phyloP scores from a whole-genome alignment of 2,329 filamentous ascomycete species.

The Fusarium haematococcum region DNA sequence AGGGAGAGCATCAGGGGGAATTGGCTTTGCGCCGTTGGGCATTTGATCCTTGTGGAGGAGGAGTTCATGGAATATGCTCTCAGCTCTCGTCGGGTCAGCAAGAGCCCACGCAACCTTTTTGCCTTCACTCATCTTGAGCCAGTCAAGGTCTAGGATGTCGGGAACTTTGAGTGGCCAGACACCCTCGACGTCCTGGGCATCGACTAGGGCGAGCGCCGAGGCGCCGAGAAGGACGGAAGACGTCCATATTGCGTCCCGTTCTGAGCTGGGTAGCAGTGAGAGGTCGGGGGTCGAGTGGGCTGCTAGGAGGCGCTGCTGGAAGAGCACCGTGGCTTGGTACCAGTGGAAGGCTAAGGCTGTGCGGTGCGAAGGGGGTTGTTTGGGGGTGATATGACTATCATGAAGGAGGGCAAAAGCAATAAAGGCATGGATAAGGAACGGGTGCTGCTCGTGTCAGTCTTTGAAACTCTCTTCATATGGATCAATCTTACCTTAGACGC shows the following conservation, averaged over 20 bases:
- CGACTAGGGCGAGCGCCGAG: slow-evolving; percentile 58
- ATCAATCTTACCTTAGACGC: slow-evolving; percentile 50
- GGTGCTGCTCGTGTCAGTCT: slow-evolving; percentile 50
- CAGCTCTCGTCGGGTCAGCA: slow-evolving; percentile 59
- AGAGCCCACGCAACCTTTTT: slow-evolving; percentile 67
- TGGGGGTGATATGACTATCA: slow-evolving; percentile 56
- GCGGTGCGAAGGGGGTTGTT: slow-evolving; percentile 38
- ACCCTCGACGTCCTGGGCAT: slow-evolving; percentile 54
- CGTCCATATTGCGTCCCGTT: slow-evolving; percentile 62
- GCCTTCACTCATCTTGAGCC: slow-evolving; percentile 67
- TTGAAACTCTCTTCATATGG: neutral
- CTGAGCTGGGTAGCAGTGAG: slow-evolving; percentile 46
- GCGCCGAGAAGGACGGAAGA: slow-evolving; percentile 60
- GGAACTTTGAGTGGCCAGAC: slow-evolving; percentile 67
- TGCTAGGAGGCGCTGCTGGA: slow-evolving; percentile 56
- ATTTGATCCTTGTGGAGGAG: slow-evolving; percentile 7
- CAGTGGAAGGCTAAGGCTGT: slow-evolving; percentile 58
- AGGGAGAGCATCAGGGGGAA: slow-evolving; percentile 45
- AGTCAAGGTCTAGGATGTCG: slow-evolving; percentile 62
- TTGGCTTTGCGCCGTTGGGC: slow-evolving; percentile 18
- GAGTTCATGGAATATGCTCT: slow-evolving; percentile 59
- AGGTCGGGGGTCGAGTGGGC: slow-evolving; percentile 38
- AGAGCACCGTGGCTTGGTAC: slow-evolving; percentile 60
- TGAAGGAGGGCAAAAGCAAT: slow-evolving; percentile 65
- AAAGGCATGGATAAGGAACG: slow-evolving; percentile 66